phyloP scores from a whole-genome alignment of 148 eudicot genomes.

The Linanthus parryae region DNA sequence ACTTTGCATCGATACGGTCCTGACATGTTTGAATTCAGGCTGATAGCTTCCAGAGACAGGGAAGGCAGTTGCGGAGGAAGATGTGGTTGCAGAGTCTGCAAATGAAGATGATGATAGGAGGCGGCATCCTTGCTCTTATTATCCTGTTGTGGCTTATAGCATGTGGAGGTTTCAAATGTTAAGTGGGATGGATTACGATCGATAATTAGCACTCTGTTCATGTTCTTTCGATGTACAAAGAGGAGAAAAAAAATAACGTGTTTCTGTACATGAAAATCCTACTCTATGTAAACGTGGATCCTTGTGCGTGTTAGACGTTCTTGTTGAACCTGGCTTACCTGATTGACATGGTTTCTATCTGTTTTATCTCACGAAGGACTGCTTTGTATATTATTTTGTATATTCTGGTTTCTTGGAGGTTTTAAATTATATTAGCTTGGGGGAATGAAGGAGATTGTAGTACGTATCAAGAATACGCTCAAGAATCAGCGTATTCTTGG shows the following conservation, averaged over 20 bases:
- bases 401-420: too few species aligned
- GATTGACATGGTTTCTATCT: too few species aligned
- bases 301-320: too few species aligned
- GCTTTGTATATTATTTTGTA: too few species aligned
- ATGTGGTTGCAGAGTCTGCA: conserved; percentile 96
- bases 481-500: too few species aligned
- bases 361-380: too few species aligned
- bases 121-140: conserved; percentile 45
- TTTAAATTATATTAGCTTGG: too few species aligned
- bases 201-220: neutral
- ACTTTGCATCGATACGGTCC: neutral
- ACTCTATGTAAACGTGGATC: too few species aligned
- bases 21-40: conserved; percentile 44
- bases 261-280: conserved; percentile 1
- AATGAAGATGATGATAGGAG: conserved; percentile 73
- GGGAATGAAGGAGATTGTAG: too few species aligned
- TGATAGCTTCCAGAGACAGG: conserved; percentile 96
- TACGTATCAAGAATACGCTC: too few species aligned
- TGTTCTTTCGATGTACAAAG: conserved; percentile 10
- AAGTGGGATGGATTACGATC: conserved; percentile 10
- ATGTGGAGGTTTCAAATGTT: conserved; percentile 70
- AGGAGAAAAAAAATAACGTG: neutral
- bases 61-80: conserved; percentile 77
- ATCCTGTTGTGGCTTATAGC: conserved; percentile 68
- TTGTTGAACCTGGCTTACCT: too few species aligned